Percentiles rank a stretch among this genome's conserved stretches.
These are phyloP conservation scores for Chlamydomonas sp. DNA, from an alignment of 139 green algal species.

Conservation along the genomic window DNA sequence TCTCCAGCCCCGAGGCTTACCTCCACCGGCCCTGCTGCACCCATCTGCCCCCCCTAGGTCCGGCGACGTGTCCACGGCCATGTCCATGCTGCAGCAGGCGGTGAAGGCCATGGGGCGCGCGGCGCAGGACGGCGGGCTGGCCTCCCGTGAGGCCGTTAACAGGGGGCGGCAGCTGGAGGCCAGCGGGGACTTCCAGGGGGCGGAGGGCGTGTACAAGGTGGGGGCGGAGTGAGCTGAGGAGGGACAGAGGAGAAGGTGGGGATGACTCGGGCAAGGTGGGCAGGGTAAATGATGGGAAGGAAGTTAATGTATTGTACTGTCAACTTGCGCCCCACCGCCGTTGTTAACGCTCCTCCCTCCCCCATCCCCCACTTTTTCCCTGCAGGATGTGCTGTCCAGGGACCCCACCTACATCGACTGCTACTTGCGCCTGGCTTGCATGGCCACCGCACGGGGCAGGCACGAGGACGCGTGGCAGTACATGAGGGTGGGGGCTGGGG, in stretches of 20 bases:
- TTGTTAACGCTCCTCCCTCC: background rate
- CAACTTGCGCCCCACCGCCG: background rate
- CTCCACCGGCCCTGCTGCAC: too few species aligned
- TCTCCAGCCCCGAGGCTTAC: too few species aligned
- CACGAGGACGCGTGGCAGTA: constrained; percentile 64
- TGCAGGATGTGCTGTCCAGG: constrained; percentile 59
- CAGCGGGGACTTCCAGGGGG: constrained; percentile 59
- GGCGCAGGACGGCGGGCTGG: background rate
- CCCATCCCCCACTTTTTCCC: background rate
- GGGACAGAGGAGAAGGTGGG: too few species aligned
- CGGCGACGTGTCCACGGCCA: constrained; percentile 53
- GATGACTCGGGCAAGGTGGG: too few species aligned
- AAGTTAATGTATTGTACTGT: background rate
- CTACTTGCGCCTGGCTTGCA: constrained; percentile 83
- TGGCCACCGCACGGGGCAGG: constrained; percentile 61
- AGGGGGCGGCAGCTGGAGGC: constrained; percentile 81
- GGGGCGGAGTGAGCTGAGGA: background rate
- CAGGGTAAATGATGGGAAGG: background rate
- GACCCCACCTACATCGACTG: constrained; percentile 85
- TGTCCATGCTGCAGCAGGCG: constrained; percentile 44
- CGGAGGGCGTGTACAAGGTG: constrained; percentile 65
- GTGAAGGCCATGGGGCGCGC: constrained; percentile 4
- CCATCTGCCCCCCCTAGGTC: constrained; percentile 24
- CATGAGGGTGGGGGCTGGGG: constrained; percentile 42
- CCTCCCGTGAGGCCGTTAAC: constrained; percentile 71